Percentiles rank a stretch among this genome's conserved stretches.
These are phyloP conservation scores for Mycena olivaceomarginata DNA, from an alignment of 768 basidiomycete genomes.

Conservation along the genomic window DNA sequence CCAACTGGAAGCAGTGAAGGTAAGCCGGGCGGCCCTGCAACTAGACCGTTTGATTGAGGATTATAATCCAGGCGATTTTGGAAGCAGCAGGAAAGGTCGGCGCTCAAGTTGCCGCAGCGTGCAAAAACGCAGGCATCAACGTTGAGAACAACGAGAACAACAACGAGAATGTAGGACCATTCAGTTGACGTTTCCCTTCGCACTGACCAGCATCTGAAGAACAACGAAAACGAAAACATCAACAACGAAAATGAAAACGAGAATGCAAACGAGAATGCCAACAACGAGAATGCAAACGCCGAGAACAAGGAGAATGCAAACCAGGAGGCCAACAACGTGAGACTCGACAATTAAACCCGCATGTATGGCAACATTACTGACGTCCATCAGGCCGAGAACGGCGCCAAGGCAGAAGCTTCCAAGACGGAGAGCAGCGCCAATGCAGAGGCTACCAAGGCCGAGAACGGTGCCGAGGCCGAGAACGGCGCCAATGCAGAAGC, in stretches of 20 bases:
- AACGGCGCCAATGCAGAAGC: too few species aligned
- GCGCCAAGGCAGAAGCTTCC: too few species aligned
- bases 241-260: not conserved
- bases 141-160: not conserved
- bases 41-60: too few species aligned
- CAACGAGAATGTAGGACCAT: not conserved
- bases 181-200: too few species aligned
- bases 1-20: not conserved
- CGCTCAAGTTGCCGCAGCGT: not conserved
- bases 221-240: not conserved
- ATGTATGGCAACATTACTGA: too few species aligned
- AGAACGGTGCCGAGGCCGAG: not conserved
- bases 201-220: not conserved
- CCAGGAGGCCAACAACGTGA: too few species aligned
- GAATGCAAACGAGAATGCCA: not conserved
- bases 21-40: not conserved
- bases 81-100: not conserved
- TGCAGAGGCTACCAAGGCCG: too few species aligned
- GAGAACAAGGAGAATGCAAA: too few species aligned
- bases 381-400: not conserved
- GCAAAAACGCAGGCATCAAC: not conserved
- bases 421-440: too few species aligned
- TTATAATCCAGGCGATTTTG: slow-evolving; percentile 1
- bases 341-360: too few species aligned
- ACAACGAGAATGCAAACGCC: too few species aligned